phyloP scores from a whole-genome alignment of 306 rosid species.

The Dryas alaskensis region DNA sequence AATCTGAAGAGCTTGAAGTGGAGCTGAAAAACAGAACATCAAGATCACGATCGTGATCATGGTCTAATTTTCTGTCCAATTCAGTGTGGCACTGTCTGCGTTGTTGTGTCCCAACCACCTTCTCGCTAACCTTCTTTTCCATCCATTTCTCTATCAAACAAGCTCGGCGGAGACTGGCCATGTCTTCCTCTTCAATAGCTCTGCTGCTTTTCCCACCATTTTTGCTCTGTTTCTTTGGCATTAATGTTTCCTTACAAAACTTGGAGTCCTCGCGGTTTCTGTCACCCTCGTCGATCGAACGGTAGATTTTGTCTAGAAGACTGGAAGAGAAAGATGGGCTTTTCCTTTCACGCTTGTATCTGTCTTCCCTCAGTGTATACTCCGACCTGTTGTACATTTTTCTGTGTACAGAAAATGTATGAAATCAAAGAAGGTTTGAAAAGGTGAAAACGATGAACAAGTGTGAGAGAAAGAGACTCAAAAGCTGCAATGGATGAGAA shows the following conservation, averaged over 20 bases:
- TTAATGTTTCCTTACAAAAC: conserved; percentile 34
- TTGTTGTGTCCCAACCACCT: not conserved
- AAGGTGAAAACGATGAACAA: too few species aligned
- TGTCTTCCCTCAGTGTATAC: conserved; percentile 28
- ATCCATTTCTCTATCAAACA: conserved; percentile 55
- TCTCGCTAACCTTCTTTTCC: conserved; percentile 38
- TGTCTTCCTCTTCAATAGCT: conserved; percentile 22
- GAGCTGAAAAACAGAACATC: conserved; percentile 69
- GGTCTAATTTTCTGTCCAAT: conserved; percentile 32
- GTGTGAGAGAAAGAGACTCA: conserved; percentile 11
- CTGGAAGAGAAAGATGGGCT: conserved; percentile 75
- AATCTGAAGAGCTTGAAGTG: conserved; percentile 73
- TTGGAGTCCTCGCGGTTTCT: conserved; percentile 36
- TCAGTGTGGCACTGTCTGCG: conserved; percentile 20
- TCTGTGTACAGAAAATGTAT: not conserved
- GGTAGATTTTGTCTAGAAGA: conserved; percentile 76
- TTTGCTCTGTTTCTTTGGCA: conserved; percentile 44
- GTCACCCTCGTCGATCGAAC: conserved; percentile 67
- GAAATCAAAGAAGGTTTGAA: too few species aligned
- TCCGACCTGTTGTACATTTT: conserved; percentile 42
- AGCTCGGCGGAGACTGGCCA: conserved; percentile 31
- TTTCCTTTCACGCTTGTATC: conserved; percentile 14
- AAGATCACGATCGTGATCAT: conserved; percentile 26
- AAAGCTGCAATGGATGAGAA: conserved; percentile 41
- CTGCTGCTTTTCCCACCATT: conserved; percentile 23